Evolutionary conservation across 352 stramenopile genomes (phyloP).

Genomic region (Globisporangium spinosum): DNA sequence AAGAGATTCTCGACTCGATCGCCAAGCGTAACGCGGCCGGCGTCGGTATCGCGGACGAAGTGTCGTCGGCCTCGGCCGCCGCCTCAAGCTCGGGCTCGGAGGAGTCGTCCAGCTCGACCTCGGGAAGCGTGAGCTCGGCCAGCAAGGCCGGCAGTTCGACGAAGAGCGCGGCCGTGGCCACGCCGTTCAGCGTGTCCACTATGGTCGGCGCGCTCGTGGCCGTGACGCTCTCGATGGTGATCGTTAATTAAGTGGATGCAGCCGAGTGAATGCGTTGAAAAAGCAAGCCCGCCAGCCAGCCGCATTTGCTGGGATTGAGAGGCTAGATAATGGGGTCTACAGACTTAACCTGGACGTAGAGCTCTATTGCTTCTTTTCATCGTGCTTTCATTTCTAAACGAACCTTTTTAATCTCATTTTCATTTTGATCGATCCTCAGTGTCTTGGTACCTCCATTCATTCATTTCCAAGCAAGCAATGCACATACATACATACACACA

Average conservation of each 20-base stretch:
- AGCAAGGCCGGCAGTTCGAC: conserved; percentile 16
- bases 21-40: conserved; percentile 47
- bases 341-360: neutral
- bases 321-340: neutral
- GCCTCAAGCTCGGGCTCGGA: conserved; percentile 23
- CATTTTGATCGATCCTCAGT: neutral
- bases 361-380: neutral
- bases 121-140: neutral
- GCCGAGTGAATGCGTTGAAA: neutral
- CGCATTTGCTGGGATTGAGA: neutral
- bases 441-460: neutral
- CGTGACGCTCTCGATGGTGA: conserved; percentile 7
- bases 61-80: conserved; percentile 27
- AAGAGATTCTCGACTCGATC: conserved; percentile 62
- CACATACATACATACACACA: too few species aligned
- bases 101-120: conserved; percentile 13
- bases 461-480: neutral
- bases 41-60: conserved; percentile 56
- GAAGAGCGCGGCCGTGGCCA: conserved; percentile 14
- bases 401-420: conserved; percentile 10
- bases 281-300: neutral
- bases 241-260: conserved; percentile 9
- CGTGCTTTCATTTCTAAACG: neutral
- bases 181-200: neutral
- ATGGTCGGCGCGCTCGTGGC: conserved; percentile 6